These are phyloP conservation scores for Neurospora sp. DNA, from an alignment of 495 filamentous ascomycete genomes.

Conservation along the genomic window DNA sequence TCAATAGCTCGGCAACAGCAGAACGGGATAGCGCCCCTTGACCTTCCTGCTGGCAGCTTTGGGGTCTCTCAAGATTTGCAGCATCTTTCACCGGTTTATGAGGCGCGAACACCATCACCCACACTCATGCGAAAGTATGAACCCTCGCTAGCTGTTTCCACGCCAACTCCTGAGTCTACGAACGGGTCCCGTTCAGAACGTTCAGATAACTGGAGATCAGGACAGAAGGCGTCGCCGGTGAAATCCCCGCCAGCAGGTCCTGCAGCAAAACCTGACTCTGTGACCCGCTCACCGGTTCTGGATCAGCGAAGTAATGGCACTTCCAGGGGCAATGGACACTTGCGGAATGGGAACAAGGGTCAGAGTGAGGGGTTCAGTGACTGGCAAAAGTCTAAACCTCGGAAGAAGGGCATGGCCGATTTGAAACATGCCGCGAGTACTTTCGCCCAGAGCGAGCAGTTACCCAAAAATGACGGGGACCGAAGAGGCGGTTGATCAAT, in stretches of 20 bases:
- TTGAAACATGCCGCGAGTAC: constrained; percentile 25
- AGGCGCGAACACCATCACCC: constrained; percentile 42
- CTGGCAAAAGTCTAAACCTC: constrained; percentile 41
- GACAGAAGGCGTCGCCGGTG: constrained; percentile 9
- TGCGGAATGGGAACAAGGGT: constrained; percentile 34
- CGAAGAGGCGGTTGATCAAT: constrained; percentile 41
- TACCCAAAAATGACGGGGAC: constrained; percentile 40
- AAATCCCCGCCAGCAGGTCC: constrained; percentile 11
- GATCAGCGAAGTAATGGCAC: constrained; percentile 28
- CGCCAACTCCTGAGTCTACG: background rate
- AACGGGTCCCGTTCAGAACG: constrained; percentile 9
- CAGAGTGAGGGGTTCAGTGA: constrained; percentile 31
- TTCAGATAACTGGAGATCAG: constrained; percentile 1
- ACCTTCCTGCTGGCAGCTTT: constrained; percentile 31
- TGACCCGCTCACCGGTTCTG: constrained; percentile 12
- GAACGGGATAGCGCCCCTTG: constrained; percentile 34
- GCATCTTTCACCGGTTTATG: constrained; percentile 47
- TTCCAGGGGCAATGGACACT: constrained; percentile 35
- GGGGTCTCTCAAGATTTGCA: constrained; percentile 25
- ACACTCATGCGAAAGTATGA: constrained; percentile 31
- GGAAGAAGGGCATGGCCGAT: constrained; percentile 35
- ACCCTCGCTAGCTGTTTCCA: constrained; percentile 5
- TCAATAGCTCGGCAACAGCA: constrained; percentile 25
- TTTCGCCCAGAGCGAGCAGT: constrained; percentile 32
- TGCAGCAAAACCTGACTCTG: constrained; percentile 11